A percentile compares a stretch with the other conserved stretches of the same genome.
These are phyloP conservation scores for Apocynum venetum DNA, from an alignment of 257 asterid genomes.

Conservation along the genomic window DNA sequence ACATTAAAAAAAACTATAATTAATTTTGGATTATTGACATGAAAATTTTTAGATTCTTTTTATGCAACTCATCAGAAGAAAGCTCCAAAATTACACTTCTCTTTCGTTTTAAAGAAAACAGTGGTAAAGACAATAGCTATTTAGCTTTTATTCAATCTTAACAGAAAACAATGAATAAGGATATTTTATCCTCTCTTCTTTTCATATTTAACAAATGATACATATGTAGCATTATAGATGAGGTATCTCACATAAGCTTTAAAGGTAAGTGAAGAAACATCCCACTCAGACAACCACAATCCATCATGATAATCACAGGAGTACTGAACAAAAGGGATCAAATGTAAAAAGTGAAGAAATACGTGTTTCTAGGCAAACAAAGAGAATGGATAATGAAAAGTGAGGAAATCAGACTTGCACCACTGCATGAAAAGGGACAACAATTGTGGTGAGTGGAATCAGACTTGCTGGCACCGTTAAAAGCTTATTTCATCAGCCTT, in stretches of 20 bases:
- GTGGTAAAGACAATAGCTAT: not conserved
- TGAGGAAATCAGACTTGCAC: not conserved
- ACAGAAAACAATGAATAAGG: not conserved
- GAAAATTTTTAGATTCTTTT: not conserved
- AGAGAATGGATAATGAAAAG: not conserved
- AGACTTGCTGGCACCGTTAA: not conserved
- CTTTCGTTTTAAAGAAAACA: not conserved
- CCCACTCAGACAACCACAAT: not conserved
- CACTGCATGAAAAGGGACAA: not conserved
- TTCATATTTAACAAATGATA: not conserved
- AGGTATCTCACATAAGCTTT: not conserved
- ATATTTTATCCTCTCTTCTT: not conserved
- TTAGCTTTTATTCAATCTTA: not conserved
- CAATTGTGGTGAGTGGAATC: not conserved
- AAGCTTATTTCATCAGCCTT: not conserved
- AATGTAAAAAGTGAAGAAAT: not conserved
- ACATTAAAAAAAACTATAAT: not conserved
- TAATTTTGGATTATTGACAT: not conserved
- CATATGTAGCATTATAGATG: not conserved
- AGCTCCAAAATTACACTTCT: not conserved
- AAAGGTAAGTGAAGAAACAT: not conserved
- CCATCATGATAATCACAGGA: conserved; percentile 1
- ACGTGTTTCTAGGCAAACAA: not conserved
- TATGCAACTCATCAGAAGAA: not conserved
- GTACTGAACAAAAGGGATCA: not conserved